These are phyloP conservation scores for Pythium rhizo-oryzae DNA, from an alignment of 352 stramenopile species.

Conservation along the genomic window DNA sequence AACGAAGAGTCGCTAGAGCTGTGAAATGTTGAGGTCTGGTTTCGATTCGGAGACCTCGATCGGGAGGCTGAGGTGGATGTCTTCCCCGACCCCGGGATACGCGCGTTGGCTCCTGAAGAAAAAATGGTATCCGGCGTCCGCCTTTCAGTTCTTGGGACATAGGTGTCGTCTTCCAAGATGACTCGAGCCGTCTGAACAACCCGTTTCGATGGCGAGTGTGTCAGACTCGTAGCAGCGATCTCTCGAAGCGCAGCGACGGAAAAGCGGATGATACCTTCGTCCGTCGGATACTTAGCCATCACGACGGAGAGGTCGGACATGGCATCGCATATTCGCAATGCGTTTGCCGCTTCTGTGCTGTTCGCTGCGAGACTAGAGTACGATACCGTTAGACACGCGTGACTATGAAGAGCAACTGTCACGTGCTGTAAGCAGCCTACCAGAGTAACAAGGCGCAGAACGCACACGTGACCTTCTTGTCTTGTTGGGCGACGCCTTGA, in stretches of 20 bases:
- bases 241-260: constrained; percentile 54
- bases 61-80: constrained; percentile 20
- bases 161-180: constrained; percentile 61
- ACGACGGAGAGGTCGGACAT: constrained; percentile 72
- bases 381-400: not conserved
- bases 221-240: constrained; percentile 62
- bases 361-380: constrained; percentile 50
- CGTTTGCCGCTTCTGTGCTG: constrained; percentile 41
- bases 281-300: constrained; percentile 73
- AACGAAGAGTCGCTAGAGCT: constrained; percentile 20
- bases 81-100: constrained; percentile 16
- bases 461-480: constrained; percentile 74
- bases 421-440: constrained; percentile 28
- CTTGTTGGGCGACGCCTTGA: constrained; percentile 58
- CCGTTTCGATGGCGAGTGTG: constrained; percentile 57
- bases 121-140: constrained; percentile 1
- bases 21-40: constrained; percentile 12
- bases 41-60: constrained; percentile 40
- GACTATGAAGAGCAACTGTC: too few relatives aligned
- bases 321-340: constrained; percentile 47
- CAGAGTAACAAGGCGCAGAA: constrained; percentile 69
- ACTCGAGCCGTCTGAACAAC: constrained; percentile 66
- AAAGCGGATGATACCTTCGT: constrained; percentile 76
- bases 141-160: not conserved
- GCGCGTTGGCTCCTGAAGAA: constrained; percentile 8